phyloP scores from a whole-genome alignment of 2,329 filamentous ascomycete genomes.

The Colletotrichum truncatum region DNA sequence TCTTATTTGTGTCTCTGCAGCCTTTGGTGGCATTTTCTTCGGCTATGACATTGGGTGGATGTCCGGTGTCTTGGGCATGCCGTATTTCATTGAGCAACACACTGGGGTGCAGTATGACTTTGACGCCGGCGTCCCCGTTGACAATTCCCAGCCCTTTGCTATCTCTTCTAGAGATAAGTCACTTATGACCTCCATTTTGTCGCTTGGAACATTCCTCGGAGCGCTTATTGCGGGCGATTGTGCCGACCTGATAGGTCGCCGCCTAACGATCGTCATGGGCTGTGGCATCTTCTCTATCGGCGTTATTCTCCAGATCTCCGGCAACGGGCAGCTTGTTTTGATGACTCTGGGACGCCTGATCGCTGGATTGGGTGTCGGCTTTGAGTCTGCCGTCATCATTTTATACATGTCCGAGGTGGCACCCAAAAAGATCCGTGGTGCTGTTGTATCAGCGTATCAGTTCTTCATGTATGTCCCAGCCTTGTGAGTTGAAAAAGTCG shows the following conservation, averaged over 20 bases:
- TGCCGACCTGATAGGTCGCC: constrained; percentile 71
- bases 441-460: constrained; percentile 79
- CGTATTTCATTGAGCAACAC: constrained; percentile 45
- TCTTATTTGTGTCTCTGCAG: constrained; percentile 65
- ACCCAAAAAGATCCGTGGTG: constrained; percentile 73
- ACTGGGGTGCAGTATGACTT: constrained; percentile 38
- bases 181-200: constrained; percentile 73
- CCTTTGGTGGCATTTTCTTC: constrained; percentile 66
- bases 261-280: constrained; percentile 65
- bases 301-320: constrained; percentile 67
- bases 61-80: constrained; percentile 49
- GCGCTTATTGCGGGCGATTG: constrained; percentile 72
- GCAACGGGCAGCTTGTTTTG: constrained; percentile 57
- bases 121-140: neutral
- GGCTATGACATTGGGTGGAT: constrained; percentile 65
- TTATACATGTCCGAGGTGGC: constrained; percentile 74
- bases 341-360: constrained; percentile 72
- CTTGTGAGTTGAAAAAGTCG: neutral
- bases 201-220: constrained; percentile 71
- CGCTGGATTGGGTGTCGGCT: constrained; percentile 72
- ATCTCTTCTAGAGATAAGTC: constrained; percentile 32
- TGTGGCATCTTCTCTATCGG: constrained; percentile 69
- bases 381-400: constrained; percentile 74
- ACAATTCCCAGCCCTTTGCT: neutral
- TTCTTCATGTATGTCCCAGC: constrained; percentile 66